Evolutionary conservation across 208 protist species (phyloP).

Genomic region (Naegleria gruberi): DNA sequence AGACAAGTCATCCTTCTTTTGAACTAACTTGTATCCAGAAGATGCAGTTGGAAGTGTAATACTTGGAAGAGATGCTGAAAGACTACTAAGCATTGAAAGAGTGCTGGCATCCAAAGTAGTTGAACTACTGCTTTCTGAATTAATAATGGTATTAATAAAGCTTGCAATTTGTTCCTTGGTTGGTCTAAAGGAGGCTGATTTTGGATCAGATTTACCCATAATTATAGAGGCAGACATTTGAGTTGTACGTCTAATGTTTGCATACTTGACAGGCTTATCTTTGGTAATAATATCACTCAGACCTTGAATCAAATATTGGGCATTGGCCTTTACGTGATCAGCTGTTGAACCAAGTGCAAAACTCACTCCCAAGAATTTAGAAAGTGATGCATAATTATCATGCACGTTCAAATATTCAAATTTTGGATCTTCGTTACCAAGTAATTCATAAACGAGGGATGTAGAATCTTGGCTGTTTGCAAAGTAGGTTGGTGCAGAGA

Average conservation of each 20-base stretch:
- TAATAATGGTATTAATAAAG: neutral
- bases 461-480: neutral
- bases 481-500: neutral
- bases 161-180: neutral
- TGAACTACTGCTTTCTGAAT: neutral
- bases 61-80: neutral
- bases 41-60: neutral
- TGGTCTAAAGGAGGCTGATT: neutral
- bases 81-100: neutral
- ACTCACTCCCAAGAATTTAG: neutral
- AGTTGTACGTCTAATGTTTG: neutral
- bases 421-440: constrained; percentile 10
- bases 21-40: neutral
- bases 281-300: neutral
- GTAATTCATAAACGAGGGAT: neutral
- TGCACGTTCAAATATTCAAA: neutral
- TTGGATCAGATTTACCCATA: neutral
- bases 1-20: neutral
- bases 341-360: neutral
- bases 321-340: neutral
- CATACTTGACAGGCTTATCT: neutral
- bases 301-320: neutral
- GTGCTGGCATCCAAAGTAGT: neutral
- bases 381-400: neutral
- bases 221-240: neutral